Evolutionary conservation across 179 eudicot species (phyloP), one percentile per base, ranked within the genome.

Genomic region (Camellia oleifera): DNA sequence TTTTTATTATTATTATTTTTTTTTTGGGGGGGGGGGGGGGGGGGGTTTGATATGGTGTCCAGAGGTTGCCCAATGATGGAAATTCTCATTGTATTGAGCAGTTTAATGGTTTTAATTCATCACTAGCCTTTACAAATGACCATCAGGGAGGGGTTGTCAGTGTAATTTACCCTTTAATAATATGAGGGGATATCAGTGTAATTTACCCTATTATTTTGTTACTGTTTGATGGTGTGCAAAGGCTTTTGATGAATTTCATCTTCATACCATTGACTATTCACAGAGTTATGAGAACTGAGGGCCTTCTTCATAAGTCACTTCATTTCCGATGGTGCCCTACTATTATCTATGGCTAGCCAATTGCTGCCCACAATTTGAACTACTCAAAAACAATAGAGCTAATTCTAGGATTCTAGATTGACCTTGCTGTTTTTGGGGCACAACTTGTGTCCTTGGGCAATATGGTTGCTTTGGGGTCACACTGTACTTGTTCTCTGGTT

Each of bases 151-250:
- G 52, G 70, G 70, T 26, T 67, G 70, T 67, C 70, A 67, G 48
- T 67, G 70, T 26, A 67, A 67, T 67, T 67, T 68, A 7, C 72
- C 52, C 72, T 68, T 32, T 32, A 4, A 4, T 13, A 68, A 5
- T 5, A 48, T 68, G 18, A 68, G 72, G 52, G 70, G 70, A 67
- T 67, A 45, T 67, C 70, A 67, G 48, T 67, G 70, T 26, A 67
- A 67, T 67, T 67, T 68, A 7, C 72, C 52, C 72, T 68, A 14
- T 2, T 5, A 12, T 68, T 48, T 48, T 48, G 52, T 48, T 48
- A 48, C 7, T 4, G 5, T 48, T 4, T 48, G 52, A 20, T 15
- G 65, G 68, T 20, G 68, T 8, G 68, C 9, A 23, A 63, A 18
- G 68, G 68, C 68, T 63, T n/a, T 63, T 63, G 68, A 63, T 63